phyloP scores from a whole-genome alignment of 257 asterid genomes.

The Fraxinus pennsylvanica region DNA sequence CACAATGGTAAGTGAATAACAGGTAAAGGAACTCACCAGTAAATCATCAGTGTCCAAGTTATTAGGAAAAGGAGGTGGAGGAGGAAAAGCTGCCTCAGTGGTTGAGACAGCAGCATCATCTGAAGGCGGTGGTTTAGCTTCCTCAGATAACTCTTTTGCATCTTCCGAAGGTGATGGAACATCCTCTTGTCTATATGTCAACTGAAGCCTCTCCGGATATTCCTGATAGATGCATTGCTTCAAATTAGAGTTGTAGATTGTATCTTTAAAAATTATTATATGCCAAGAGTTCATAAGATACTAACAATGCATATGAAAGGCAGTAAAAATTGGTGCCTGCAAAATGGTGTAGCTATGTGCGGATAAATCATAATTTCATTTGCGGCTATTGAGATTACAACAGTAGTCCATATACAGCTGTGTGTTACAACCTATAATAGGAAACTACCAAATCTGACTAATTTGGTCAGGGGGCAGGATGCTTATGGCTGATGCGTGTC shows the following conservation, averaged over 20 bases:
- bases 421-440: neutral
- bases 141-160: conserved; percentile 44
- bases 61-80: conserved; percentile 44
- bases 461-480: neutral
- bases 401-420: neutral
- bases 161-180: conserved; percentile 66
- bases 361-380: neutral
- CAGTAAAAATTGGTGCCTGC: neutral
- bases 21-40: conserved; percentile 48
- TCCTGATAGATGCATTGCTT: conserved; percentile 48
- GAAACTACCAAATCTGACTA: neutral
- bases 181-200: conserved; percentile 90
- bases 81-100: conserved; percentile 43
- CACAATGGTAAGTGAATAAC: neutral
- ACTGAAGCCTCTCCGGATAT: conserved; percentile 91
- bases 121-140: conserved; percentile 45
- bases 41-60: conserved; percentile 71
- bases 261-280: neutral
- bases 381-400: neutral
- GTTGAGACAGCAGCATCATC: conserved; percentile 49
- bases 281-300: neutral
- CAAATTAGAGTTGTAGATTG: neutral
- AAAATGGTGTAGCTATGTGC: neutral
- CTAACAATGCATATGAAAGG: neutral
- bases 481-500: neutral